Evolutionary conservation across 352 stramenopile species (phyloP).

Genomic region (Pythium dissotocum): DNA sequence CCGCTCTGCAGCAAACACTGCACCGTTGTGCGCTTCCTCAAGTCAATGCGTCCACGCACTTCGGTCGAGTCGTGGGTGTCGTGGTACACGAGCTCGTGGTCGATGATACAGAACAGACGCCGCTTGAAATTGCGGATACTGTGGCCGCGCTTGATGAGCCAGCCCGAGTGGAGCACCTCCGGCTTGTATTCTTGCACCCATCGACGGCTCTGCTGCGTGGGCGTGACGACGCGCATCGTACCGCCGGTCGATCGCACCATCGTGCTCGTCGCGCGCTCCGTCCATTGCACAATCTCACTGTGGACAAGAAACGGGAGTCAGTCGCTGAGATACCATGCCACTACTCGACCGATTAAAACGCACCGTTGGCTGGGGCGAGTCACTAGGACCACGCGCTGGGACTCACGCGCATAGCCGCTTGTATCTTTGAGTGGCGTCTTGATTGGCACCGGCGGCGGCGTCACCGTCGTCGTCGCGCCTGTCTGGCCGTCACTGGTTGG

Average conservation of each 20-base stretch:
- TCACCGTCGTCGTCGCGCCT: not conserved
- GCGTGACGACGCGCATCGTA: conserved; percentile 42
- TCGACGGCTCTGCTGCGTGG: conserved; percentile 58
- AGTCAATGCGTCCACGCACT: conserved; percentile 72
- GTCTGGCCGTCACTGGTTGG: not conserved
- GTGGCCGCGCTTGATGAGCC: conserved; percentile 85
- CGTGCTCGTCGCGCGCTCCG: conserved; percentile 71
- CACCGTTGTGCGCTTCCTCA: conserved; percentile 62
- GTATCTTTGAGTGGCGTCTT: conserved; percentile 10
- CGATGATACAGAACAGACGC: conserved; percentile 84
- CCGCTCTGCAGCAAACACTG: conserved; percentile 73
- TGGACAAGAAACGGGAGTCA: conserved; percentile 5
- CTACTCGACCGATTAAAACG: not conserved
- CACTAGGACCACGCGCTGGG: conserved; percentile 65
- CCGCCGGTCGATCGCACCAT: conserved; percentile 64
- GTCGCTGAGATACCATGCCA: conserved; percentile 14
- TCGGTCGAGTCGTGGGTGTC: conserved; percentile 77
- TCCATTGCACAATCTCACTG: conserved; percentile 84
- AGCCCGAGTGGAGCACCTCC: conserved; percentile 78
- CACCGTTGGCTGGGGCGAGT: conserved; percentile 71
- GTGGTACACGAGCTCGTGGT: conserved; percentile 86
- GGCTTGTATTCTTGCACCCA: conserved; percentile 86
- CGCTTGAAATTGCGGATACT: conserved; percentile 85
- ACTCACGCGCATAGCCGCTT: conserved; percentile 19
- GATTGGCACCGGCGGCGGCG: not conserved